These are phyloP conservation scores for Sordariomycetes sp. DNA, from an alignment of 2,329 filamentous ascomycete species.

Conservation along the genomic window DNA sequence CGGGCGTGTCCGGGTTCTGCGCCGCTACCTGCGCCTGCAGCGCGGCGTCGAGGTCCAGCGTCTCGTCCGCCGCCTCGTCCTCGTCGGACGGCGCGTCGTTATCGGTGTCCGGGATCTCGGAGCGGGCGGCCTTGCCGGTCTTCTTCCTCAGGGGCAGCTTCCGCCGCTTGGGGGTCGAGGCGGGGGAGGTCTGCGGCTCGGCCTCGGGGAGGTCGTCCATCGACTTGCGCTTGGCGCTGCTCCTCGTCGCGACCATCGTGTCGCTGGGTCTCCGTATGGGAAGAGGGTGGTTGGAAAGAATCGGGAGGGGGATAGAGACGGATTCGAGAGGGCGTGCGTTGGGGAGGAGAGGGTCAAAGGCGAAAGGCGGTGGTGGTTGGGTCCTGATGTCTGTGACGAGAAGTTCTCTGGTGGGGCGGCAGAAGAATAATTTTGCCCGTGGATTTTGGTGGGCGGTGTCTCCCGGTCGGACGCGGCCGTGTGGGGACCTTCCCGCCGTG, in stretches of 20 bases:
- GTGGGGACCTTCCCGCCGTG: background rate
- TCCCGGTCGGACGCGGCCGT: background rate
- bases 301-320: background rate
- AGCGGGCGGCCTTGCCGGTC: background rate
- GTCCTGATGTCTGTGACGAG: background rate
- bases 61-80: slow-evolving; percentile 13
- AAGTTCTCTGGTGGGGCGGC: background rate
- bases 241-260: slow-evolving; percentile 10
- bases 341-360: background rate
- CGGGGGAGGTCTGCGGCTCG: background rate
- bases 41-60: background rate
- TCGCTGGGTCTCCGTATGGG: background rate
- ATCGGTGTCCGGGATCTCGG: background rate
- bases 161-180: slow-evolving; percentile 1
- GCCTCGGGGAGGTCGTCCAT: background rate
- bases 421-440: background rate
- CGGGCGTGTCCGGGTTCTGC: background rate
- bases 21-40: slow-evolving; percentile 1
- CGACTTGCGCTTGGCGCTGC: slow-evolving; percentile 8
- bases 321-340: background rate
- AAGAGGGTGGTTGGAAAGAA: too few species aligned
- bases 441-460: slow-evolving; percentile 4
- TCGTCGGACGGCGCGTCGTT: slow-evolving; percentile 9
- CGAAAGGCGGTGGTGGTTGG: background rate
- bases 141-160: slow-evolving; percentile 5